These are phyloP conservation scores for Coemansia sp. DNA, from an alignment of 192 early-diverging fungal species.

Conservation along the genomic window DNA sequence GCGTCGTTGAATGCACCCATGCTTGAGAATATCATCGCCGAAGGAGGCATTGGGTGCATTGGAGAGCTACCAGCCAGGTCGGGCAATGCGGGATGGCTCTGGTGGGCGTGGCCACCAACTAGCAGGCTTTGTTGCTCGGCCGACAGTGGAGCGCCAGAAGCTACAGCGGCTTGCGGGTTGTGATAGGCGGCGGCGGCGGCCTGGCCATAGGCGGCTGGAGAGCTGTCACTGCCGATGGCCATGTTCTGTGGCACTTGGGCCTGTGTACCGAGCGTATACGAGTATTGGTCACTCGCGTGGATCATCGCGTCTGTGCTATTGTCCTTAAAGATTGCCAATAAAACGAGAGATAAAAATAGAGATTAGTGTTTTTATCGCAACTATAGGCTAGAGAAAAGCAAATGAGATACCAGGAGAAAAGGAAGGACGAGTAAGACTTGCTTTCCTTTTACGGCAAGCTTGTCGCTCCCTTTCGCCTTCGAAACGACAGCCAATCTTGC, in stretches of 20 bases:
- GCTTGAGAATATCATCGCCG: constrained; percentile 40
- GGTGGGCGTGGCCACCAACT: constrained; percentile 9
- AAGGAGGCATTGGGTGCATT: constrained; percentile 6
- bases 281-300: constrained; percentile 47
- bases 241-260: background rate
- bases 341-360: background rate
- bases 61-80: constrained; percentile 20
- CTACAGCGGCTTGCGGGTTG: constrained; percentile 2
- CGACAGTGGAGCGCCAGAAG: background rate
- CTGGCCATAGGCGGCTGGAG: constrained; percentile 27
- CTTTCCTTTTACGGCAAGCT: background rate
- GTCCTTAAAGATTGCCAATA: background rate
- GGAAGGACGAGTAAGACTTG: background rate
- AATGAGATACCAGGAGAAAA: background rate
- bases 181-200: constrained; percentile 9
- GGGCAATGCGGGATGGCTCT: constrained; percentile 6
- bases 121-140: constrained; percentile 12
- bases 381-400: background rate
- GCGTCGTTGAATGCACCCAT: constrained; percentile 38
- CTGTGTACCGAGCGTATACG: constrained; percentile 30
- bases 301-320: constrained; percentile 26
- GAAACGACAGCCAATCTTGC: background rate
- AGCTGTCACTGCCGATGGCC: constrained; percentile 9
- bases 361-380: background rate
- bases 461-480: background rate